Evolutionary conservation across 208 protist species (phyloP).

Genomic region (Trypanosoma mega): DNA sequence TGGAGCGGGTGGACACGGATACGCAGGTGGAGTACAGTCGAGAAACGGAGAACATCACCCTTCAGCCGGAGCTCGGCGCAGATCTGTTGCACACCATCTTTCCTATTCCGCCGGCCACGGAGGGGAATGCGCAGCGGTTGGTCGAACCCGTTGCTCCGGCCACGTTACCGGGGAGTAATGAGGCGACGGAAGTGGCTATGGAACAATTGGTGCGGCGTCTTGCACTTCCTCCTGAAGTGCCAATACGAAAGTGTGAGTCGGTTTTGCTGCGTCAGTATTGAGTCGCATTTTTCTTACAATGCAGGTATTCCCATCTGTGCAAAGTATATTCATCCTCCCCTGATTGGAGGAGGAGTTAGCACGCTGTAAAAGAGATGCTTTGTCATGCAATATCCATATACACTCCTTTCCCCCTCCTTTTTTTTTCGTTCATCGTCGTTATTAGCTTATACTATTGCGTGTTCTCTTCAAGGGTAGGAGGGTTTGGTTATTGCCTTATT

Average conservation of each 20-base stretch:
- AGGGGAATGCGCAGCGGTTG: conserved; percentile 45
- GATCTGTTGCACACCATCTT: conserved; percentile 44
- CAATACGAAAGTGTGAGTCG: conserved; percentile 4
- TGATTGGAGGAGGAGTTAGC: not conserved
- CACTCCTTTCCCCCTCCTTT: too few species aligned
- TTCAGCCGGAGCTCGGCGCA: conserved; percentile 50
- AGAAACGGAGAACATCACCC: conserved; percentile 59
- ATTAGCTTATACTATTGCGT: too few species aligned
- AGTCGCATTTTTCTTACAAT: conserved; percentile 9
- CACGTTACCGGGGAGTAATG: not conserved
- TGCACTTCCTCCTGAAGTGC: not conserved
- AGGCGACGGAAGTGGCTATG: not conserved
- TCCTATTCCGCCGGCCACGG: conserved; percentile 40
- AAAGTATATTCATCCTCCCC: not conserved
- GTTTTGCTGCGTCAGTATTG: conserved; percentile 12
- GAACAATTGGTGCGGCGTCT: conserved; percentile 4
- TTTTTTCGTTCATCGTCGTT: too few species aligned
- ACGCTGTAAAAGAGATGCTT: too few species aligned
- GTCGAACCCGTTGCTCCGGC: conserved; percentile 38
- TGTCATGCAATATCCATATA: too few species aligned
- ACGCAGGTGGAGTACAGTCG: conserved; percentile 66
- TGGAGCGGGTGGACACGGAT: conserved; percentile 59
- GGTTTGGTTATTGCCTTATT: too few species aligned
- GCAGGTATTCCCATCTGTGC: not conserved
- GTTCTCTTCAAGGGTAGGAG: too few species aligned